These are phyloP conservation scores for Persicaria maculosa DNA, from an alignment of 148 eudicot genomes.

Conservation along the genomic window DNA sequence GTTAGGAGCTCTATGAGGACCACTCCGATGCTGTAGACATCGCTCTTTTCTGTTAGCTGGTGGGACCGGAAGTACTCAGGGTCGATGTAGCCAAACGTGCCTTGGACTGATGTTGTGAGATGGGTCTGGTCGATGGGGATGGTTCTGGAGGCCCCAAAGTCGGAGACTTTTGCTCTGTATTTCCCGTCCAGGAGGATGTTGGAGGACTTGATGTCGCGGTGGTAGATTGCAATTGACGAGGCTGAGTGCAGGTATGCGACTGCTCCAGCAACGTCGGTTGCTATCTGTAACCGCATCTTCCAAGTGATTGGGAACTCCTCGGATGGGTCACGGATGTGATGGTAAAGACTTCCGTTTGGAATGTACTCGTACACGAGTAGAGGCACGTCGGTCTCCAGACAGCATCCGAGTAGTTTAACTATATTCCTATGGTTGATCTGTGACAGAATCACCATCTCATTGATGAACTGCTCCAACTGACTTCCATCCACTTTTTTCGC, in stretches of 20 bases:
- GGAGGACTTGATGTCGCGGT: conserved; percentile 36
- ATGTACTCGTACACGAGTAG: conserved; percentile 29
- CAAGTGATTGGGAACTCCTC: conserved; percentile 26
- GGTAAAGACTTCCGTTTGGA: conserved; percentile 18
- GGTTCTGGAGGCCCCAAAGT: conserved; percentile 32
- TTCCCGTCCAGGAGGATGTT: conserved; percentile 32
- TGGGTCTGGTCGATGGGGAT: conserved; percentile 31
- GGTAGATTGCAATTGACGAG: conserved; percentile 22
- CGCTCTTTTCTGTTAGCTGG: conserved; percentile 36
- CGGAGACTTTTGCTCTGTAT: conserved; percentile 26
- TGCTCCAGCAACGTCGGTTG: conserved; percentile 27
- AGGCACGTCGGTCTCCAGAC: conserved; percentile 30
- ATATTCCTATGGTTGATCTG: conserved; percentile 33
- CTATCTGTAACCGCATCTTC: conserved; percentile 32
- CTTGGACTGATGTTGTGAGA: conserved; percentile 28
- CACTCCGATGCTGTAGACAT: conserved; percentile 36
- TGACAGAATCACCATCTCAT: conserved; percentile 30
- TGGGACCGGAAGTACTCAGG: conserved; percentile 33
- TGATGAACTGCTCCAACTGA: conserved; percentile 25
- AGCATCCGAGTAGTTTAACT: conserved; percentile 29
- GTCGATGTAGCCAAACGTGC: conserved; percentile 39
- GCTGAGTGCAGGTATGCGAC: conserved; percentile 26
- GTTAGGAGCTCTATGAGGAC: conserved; percentile 35
- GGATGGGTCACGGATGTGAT: conserved; percentile 18
- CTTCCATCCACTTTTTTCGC: conserved; percentile 19